Evolutionary conservation across 306 rosid species (phyloP), one percentile per base, ranked within the genome.

Genomic region (Styphnolobium japonicum): DNA sequence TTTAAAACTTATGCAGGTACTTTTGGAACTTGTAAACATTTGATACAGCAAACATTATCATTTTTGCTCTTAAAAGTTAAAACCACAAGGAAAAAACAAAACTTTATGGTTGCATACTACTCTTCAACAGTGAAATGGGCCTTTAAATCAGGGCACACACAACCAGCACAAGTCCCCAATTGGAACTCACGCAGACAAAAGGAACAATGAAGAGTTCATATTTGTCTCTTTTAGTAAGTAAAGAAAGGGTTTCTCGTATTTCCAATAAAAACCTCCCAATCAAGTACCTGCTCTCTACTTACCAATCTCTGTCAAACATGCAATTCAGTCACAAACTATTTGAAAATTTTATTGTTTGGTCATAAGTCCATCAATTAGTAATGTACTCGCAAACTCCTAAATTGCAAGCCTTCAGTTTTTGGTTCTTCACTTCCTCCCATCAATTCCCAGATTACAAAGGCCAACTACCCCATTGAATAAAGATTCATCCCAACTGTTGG

Each of bases 401-500:
- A 46, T 10, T 19, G 7, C 67, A 58, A 68, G 64, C 70, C 75
- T 46, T 48, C 71, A 52, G 40, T 42, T 43, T 62, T 33, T 31
- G 18, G 25, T 61, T 79, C 49, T 61, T 51, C 22, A 33, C 25
- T 61, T 79, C 49, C 67, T 51, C 22, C 42, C 25, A 39, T 80
- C 70, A 4, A 58, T 48, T 75, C 73, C 61, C 1, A 31, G 6
- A 72, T 64, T 60, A 25, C 72, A 56, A 31, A 73, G 14, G 46
- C 72, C 56, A 39, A 65, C 43, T 22, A 34, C 70, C 83, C 60
- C 78, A 67, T 57, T 39, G 51, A 73, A 68, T 23, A 67, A 73
- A 57, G 33, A 31, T 62, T 58, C 51, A 65, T n/a, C 80, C 48
- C 75, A 51, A 43, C 55, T 14, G 16, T 16, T 18, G 67, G 4